These are phyloP conservation scores for Pseudogymnoascus sp. DNA, from an alignment of 2,329 filamentous ascomycete genomes.

Conservation along the genomic window DNA sequence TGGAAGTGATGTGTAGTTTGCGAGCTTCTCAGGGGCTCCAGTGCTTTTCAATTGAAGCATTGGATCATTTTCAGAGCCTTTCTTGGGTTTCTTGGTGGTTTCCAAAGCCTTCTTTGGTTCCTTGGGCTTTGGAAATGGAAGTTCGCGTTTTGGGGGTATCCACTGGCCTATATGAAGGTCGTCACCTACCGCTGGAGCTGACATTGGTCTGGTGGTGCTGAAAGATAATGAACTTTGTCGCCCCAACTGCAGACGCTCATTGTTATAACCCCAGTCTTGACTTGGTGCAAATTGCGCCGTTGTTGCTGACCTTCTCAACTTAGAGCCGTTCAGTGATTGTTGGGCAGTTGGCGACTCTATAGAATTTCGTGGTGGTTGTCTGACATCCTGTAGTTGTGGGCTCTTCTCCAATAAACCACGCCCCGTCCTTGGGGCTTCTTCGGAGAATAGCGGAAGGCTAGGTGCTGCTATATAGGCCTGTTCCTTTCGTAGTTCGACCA, in stretches of 20 bases:
- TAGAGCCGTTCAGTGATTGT: not conserved
- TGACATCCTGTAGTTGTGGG: not conserved
- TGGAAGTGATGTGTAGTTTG: conserved; percentile 11
- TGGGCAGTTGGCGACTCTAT: not conserved
- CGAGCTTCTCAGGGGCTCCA: not conserved
- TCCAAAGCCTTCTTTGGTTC: not conserved
- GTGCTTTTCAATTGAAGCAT: not conserved
- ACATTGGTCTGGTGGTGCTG: conserved; percentile 10
- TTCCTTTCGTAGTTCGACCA: not conserved
- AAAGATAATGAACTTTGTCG: not conserved
- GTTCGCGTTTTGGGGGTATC: conserved; percentile 21
- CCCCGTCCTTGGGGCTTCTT: not conserved
- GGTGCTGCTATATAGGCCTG: not conserved
- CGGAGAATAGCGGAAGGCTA: not conserved
- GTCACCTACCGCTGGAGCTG: conserved; percentile 11
- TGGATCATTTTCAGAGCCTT: not conserved
- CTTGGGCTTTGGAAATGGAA: conserved; percentile 21
- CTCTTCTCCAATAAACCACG: not conserved
- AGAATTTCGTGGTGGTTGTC: not conserved
- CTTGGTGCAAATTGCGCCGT: not conserved
- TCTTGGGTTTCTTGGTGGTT: not conserved
- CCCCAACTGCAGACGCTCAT: not conserved
- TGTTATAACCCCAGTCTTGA: not conserved
- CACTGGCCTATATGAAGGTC: conserved; percentile 8
- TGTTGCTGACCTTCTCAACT: not conserved